Base-by-base conservation (phyloP, 2,329 filamentous ascomycete species). In the Paramyrothecium roridum region DNA sequence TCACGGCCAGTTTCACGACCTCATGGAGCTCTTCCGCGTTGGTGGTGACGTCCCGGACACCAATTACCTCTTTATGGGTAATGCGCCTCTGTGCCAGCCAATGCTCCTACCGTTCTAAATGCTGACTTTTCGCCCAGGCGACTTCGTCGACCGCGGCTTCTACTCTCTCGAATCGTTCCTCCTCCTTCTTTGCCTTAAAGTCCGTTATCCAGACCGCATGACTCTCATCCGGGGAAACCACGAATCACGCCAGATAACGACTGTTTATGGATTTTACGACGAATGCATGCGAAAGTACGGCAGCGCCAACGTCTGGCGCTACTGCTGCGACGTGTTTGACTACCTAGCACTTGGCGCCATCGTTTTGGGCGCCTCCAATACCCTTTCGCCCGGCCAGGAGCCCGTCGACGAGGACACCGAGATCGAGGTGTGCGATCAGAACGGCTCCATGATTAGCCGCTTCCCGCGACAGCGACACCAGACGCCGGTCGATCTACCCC, bases 261-360 rank as follows among this genome's bases (percentile, higher is more conserved):
- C 98, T 75, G 95, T 99, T 57, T 99, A 99, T 73, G 95, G 95
- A 59, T 99, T 99, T 80, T 99, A 99, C 80, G 95, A 98, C 73
- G 95, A 99, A 75, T 99, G 95, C 73, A 85, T 98, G 66, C 90
- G 93, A 72, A 99, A 99, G 80, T 99, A 99, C 73, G 95, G 95
- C 73, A 98, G 97, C 70, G 93, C 95, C 59, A 98, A 96, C 66
- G 95, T 99, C 61, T 99, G 95, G 95, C 97, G 97, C 80, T 97
- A 91, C 73, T 99, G 96, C 73, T 97, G 93, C 70, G 93, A 99
- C 74, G 88, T 99, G 54, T 99, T 99, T 78, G 93, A 99, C 75
- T 98, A 97, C 72, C 85, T 99, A 21, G 91, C 93, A 6, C 84
- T 97, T 6, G 92, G 91, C 52, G 93, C 93, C 49, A 86, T 96